A percentile compares a stretch with the other conserved stretches of the same genome.
These are phyloP conservation scores for Verticillium tricorpus DNA, from an alignment of 2,329 filamentous ascomycete species.

Conservation along the genomic window DNA sequence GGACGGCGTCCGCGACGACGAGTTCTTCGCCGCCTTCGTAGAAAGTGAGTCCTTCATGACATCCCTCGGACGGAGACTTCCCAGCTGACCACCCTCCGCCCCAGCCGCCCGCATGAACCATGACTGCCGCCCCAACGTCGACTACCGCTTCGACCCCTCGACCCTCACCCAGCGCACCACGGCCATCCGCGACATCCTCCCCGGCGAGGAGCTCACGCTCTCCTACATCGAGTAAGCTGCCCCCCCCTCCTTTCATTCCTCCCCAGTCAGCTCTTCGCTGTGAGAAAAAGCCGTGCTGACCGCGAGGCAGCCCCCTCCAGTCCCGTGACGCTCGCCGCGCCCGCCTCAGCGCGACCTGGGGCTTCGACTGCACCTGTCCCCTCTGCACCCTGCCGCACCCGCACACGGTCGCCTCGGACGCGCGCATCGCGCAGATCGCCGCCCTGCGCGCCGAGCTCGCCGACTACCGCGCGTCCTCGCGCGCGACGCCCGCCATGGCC, in stretches of 20 bases:
- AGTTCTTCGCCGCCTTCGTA: constrained; percentile 33
- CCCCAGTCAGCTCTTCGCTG: not conserved
- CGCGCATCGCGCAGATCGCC: constrained; percentile 29
- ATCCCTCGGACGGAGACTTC: not conserved
- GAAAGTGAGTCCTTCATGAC: constrained; percentile 20
- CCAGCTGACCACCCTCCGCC: not conserved
- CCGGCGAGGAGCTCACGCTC: constrained; percentile 38
- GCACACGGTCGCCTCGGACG: constrained; percentile 28
- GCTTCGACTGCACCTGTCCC: constrained; percentile 35
- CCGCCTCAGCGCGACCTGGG: constrained; percentile 29
- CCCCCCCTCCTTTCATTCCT: too few relatives aligned
- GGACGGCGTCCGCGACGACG: constrained; percentile 21
- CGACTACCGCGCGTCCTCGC: constrained; percentile 22
- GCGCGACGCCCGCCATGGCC: constrained; percentile 30
- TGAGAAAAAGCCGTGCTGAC: not conserved
- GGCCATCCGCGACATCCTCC: constrained; percentile 31
- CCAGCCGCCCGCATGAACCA: constrained; percentile 37
- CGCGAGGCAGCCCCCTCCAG: constrained; percentile 22
- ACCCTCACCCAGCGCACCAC: constrained; percentile 33
- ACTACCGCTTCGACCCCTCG: constrained; percentile 34
- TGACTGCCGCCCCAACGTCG: constrained; percentile 39
- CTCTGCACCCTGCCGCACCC: constrained; percentile 25
- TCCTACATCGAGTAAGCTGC: constrained; percentile 35
- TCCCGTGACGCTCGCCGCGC: constrained; percentile 21
- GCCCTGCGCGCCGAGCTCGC: constrained; percentile 23